Percentiles rank a stretch among this genome's conserved stretches.
These are phyloP conservation scores for Crataegus laevigata DNA, from an alignment of 306 rosid species.

Conservation along the genomic window DNA sequence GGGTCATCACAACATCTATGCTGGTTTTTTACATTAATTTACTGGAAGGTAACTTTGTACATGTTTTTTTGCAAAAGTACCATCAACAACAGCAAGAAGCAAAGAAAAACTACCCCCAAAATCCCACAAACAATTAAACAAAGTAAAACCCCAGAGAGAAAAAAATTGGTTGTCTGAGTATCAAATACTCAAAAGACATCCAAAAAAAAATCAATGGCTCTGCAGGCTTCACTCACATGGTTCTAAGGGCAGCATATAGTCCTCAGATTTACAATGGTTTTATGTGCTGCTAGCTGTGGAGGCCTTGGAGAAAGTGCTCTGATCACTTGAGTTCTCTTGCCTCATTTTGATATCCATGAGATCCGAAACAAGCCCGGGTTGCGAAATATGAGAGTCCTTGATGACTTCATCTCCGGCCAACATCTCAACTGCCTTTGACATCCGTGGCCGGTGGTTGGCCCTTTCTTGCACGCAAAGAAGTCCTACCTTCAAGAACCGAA, in stretches of 20 bases:
- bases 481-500: slow-evolving; percentile 63
- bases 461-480: slow-evolving; percentile 81
- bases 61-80: not conserved
- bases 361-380: slow-evolving; percentile 73
- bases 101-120: not conserved
- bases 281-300: slow-evolving; percentile 20
- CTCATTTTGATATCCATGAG: slow-evolving; percentile 55
- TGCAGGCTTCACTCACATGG: not conserved
- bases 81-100: slow-evolving; percentile 2
- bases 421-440: slow-evolving; percentile 46
- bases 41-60: not conserved
- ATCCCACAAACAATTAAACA: not conserved
- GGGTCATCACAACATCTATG: not conserved
- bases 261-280: slow-evolving; percentile 11
- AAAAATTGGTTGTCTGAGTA: not conserved
- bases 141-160: not conserved
- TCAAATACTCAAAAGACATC: not conserved
- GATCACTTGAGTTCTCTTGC: slow-evolving; percentile 20
- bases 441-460: slow-evolving; percentile 51
- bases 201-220: not conserved
- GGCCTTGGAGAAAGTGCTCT: slow-evolving; percentile 26
- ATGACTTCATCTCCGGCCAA: slow-evolving; percentile 30
- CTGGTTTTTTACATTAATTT: not conserved
- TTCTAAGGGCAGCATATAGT: not conserved
- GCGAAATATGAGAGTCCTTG: slow-evolving; percentile 34